A percentile compares a stretch with the other conserved stretches of the same genome.
These are phyloP conservation scores for Deinandra increscens DNA, from an alignment of 129 eudicot genomes.

Conservation along the genomic window DNA sequence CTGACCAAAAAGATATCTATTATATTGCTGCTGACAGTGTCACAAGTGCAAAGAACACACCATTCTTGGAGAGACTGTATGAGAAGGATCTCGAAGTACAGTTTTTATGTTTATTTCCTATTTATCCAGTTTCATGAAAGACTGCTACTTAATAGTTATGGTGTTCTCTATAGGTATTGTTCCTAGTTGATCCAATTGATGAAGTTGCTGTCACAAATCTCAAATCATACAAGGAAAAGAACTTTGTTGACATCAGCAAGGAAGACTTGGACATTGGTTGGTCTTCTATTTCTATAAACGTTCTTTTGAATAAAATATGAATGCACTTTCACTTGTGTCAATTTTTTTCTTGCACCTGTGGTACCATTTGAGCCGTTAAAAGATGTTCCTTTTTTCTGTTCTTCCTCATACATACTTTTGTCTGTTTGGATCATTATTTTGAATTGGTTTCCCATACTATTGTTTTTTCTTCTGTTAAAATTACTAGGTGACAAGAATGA, in stretches of 20 bases:
- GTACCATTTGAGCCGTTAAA: neutral
- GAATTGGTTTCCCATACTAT: neutral
- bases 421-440: neutral
- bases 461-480: neutral
- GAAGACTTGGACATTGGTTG: slow-evolving; percentile 86
- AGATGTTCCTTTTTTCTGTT: neutral
- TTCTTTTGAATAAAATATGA: neutral
- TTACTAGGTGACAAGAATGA: slow-evolving; percentile 50
- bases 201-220: slow-evolving; percentile 84
- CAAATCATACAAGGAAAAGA: slow-evolving; percentile 72
- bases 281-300: neutral
- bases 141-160: neutral
- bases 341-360: neutral
- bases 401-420: neutral
- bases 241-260: slow-evolving; percentile 87
- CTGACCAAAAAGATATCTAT: slow-evolving; percentile 81
- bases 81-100: slow-evolving; percentile 84
- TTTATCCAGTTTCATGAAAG: neutral
- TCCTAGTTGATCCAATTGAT: slow-evolving; percentile 86
- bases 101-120: neutral
- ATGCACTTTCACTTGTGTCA: neutral
- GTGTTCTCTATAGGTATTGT: slow-evolving; percentile 54
- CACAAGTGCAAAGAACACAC: slow-evolving; percentile 83
- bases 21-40: slow-evolving; percentile 91
- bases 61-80: slow-evolving; percentile 79